Percentiles rank a stretch among this genome's conserved stretches.
Evolutionary conservation across 2,329 filamentous ascomycete genomes (phyloP).

Genomic region (Tolypocladium nubicola): DNA sequence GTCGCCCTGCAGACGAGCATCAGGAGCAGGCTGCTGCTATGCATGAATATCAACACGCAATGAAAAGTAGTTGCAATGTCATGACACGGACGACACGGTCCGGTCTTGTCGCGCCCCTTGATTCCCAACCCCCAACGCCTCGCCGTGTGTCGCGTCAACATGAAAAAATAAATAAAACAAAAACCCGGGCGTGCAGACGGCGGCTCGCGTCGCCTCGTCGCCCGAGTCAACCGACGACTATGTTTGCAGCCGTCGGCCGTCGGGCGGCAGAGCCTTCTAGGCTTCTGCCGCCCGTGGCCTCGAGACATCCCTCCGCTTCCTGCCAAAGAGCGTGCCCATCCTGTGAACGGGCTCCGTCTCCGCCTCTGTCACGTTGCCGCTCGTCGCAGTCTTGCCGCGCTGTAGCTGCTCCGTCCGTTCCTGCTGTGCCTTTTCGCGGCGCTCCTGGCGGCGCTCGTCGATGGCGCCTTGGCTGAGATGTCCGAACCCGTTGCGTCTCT

Average conservation of each 20-base stretch:
- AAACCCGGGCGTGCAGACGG: neutral
- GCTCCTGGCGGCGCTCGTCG: constrained; percentile 62
- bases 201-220: neutral
- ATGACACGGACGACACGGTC: neutral
- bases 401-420: constrained; percentile 20
- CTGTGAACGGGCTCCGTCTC: constrained; percentile 18
- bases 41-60: neutral
- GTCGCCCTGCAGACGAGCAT: neutral
- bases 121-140: neutral
- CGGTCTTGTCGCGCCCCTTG: neutral
- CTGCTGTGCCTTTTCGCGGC: constrained; percentile 43
- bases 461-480: constrained; percentile 75
- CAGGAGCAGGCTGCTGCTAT: neutral
- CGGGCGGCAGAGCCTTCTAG: neutral
- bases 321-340: constrained; percentile 36
- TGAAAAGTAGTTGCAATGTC: neutral
- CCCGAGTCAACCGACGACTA: neutral
- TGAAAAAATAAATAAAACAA: neutral
- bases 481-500: constrained; percentile 67
- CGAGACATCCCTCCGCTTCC: constrained; percentile 24
- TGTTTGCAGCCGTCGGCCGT: neutral
- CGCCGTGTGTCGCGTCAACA: neutral
- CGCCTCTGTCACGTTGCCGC: constrained; percentile 20
- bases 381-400: constrained; percentile 14
- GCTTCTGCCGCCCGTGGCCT: constrained; percentile 6